Evolutionary conservation across 768 basidiomycete species (phyloP).

Genomic region (Asterophora parasitica): DNA sequence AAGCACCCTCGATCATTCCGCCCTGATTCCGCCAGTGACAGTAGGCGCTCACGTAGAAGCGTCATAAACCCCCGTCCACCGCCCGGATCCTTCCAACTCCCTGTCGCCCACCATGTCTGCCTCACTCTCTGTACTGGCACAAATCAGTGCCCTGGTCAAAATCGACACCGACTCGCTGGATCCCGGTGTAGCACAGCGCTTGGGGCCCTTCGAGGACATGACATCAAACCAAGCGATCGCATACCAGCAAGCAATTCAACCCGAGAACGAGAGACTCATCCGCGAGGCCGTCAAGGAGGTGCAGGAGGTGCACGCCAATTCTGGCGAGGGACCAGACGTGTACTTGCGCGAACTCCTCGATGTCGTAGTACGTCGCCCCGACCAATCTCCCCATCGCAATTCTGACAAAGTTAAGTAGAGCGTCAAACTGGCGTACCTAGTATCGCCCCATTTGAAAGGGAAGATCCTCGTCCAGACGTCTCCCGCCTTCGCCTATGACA

Average conservation of each 20-base stretch:
- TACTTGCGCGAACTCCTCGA: conserved; percentile 33
- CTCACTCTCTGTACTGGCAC: conserved; percentile 27
- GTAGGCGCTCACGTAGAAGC: no score
- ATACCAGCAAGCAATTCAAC: conserved; percentile 27
- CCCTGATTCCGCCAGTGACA: no score
- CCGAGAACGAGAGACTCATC: conserved; percentile 28
- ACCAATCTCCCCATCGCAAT: background rate
- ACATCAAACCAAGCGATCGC: conserved; percentile 48
- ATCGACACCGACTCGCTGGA: conserved; percentile 51
- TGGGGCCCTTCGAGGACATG: conserved; percentile 39
- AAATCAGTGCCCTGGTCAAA: conserved; percentile 29
- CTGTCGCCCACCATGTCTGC: background rate
- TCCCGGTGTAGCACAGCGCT: conserved; percentile 30
- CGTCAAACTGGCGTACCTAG: conserved; percentile 38
- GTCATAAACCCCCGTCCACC: no score
- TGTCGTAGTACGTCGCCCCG: conserved; percentile 27
- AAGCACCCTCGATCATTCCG: no score
- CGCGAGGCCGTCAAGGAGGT: conserved; percentile 28
- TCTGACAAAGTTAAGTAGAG: conserved; percentile 25
- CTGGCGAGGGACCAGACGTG: conserved; percentile 9
- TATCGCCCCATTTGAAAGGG: conserved; percentile 37
- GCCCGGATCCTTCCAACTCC: background rate
- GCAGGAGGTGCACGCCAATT: conserved; percentile 9
- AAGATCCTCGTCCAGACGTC: conserved; percentile 43
- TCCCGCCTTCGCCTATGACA: conserved; percentile 36